phyloP scores from a whole-genome alignment of 495 filamentous ascomycete genomes.

The Penicillium psychrofluorescens region DNA sequence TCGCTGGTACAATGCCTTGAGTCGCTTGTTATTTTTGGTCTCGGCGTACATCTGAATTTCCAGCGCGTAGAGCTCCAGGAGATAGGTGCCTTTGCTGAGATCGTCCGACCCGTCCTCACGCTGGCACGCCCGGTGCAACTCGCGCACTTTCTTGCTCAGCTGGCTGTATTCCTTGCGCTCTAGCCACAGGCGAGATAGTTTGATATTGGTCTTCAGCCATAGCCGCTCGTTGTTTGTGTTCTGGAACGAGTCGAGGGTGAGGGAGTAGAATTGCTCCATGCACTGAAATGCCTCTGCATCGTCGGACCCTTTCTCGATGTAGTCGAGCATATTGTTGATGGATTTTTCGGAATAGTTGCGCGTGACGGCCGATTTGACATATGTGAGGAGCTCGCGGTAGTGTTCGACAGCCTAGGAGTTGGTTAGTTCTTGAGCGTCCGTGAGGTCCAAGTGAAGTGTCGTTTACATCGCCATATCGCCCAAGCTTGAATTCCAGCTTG shows the following conservation, averaged over 20 bases:
- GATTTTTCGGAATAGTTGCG: conserved; percentile 99
- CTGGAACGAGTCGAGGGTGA: conserved; percentile 89
- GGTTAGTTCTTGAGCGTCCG: conserved; percentile 1
- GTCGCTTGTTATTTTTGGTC: conserved; percentile 91
- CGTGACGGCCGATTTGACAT: conserved; percentile 93
- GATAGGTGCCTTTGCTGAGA: conserved; percentile 91
- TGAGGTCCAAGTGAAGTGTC: too few relatives aligned
- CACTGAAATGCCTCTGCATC: conserved; percentile 70
- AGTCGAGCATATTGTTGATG: conserved; percentile 99
- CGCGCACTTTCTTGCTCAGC: conserved; percentile 75
- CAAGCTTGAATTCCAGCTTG: conserved; percentile 89
- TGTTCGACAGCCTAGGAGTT: conserved; percentile 76
- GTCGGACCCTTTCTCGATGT: conserved; percentile 88
- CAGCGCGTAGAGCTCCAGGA: conserved; percentile 89
- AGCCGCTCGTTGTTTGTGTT: conserved; percentile 95
- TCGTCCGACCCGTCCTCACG: conserved; percentile 86
- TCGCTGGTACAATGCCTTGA: conserved; percentile 87
- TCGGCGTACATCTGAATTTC: conserved; percentile 99
- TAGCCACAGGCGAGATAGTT: conserved; percentile 83
- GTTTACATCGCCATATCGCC: conserved; percentile 72
- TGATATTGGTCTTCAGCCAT: conserved; percentile 98
- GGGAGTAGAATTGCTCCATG: conserved; percentile 94
- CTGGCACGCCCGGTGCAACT: conserved; percentile 86
- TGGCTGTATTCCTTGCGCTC: conserved; percentile 82
- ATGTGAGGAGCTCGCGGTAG: conserved; percentile 90